A percentile compares a stretch with the other conserved stretches of the same genome.
phyloP scores from a whole-genome alignment of 768 basidiomycete species.

The Mycena metata region DNA sequence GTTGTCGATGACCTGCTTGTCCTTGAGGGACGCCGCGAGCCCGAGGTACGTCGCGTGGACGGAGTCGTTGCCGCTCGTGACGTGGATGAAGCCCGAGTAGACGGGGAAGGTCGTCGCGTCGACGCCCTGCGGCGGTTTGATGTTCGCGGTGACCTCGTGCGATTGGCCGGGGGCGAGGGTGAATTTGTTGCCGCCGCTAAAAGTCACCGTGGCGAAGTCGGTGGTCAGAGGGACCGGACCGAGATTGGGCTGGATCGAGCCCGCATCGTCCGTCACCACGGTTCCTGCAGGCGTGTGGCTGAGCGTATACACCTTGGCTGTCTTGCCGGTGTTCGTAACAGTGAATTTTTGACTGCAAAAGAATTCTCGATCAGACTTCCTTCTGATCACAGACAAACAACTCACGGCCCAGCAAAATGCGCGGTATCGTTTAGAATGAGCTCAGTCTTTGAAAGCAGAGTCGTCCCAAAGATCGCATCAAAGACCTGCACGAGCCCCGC shows the following conservation, averaged over 20 bases:
- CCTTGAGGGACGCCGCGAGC: slow-evolving; percentile 53
- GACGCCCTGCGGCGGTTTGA: slow-evolving; percentile 62
- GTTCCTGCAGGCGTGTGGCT: slow-evolving; percentile 70
- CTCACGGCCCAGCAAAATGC: slow-evolving; percentile 61
- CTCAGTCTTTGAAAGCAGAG: slow-evolving; percentile 67
- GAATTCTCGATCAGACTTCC: not conserved
- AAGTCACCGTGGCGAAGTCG: slow-evolving; percentile 59
- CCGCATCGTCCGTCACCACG: slow-evolving; percentile 46
- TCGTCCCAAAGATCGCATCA: slow-evolving; percentile 66
- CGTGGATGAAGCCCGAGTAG: slow-evolving; percentile 58
- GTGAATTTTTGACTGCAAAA: slow-evolving; percentile 60
- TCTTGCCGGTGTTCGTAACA: slow-evolving; percentile 63
- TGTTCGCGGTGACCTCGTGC: slow-evolving; percentile 56
- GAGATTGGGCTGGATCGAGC: slow-evolving; percentile 54
- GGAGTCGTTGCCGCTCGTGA: slow-evolving; percentile 46
- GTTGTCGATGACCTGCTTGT: slow-evolving; percentile 66
- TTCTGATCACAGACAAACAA: slow-evolving; percentile 30
- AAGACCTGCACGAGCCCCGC: slow-evolving; percentile 70
- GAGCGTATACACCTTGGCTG: slow-evolving; percentile 60
- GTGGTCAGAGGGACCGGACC: slow-evolving; percentile 66
- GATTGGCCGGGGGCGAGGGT: slow-evolving; percentile 59
- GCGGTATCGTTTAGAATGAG: slow-evolving; percentile 75
- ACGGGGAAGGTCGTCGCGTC: slow-evolving; percentile 58
- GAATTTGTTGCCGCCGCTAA: slow-evolving; percentile 58
- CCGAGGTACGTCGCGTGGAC: slow-evolving; percentile 54